phyloP scores from a whole-genome alignment of 371 early-diverging fungal genomes.

The Thermomucor indicae-seudaticae region DNA sequence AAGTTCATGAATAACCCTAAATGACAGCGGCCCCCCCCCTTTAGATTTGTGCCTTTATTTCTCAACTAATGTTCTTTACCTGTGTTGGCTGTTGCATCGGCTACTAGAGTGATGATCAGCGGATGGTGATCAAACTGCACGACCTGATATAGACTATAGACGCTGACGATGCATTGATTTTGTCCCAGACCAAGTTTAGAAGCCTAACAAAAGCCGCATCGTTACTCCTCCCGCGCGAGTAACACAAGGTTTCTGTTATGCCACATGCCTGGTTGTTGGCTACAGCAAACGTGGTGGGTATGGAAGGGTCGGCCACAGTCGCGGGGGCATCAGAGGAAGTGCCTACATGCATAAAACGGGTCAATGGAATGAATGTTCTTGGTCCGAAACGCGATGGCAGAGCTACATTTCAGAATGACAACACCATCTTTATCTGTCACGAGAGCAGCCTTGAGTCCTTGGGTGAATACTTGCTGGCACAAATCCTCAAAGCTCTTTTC shows the following conservation, averaged over 20 bases:
- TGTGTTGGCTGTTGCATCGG: constrained; percentile 52
- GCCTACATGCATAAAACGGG: constrained; percentile 10
- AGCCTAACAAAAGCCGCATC: constrained; percentile 29
- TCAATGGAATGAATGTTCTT: not conserved
- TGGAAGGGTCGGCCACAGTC: constrained; percentile 22
- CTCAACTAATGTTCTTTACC: constrained; percentile 35
- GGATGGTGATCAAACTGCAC: constrained; percentile 58
- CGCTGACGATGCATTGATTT: constrained; percentile 57
- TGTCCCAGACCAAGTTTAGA: constrained; percentile 60
- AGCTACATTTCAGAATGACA: constrained; percentile 49
- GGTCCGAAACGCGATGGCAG: too few species aligned
- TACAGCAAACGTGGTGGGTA: constrained; percentile 37
- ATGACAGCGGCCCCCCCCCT: not conserved
- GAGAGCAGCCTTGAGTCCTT: constrained; percentile 53
- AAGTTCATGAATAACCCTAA: constrained; percentile 32
- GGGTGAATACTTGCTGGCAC: constrained; percentile 27
- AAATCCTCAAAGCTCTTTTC: constrained; percentile 20
- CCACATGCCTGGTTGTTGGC: constrained; percentile 39
- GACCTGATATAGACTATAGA: constrained; percentile 55
- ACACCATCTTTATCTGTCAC: constrained; percentile 66
- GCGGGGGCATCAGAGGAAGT: constrained; percentile 26
- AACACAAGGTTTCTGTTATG: not conserved
- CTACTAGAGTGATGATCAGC: constrained; percentile 55
- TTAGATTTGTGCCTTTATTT: constrained; percentile 22
- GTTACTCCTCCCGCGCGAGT: not conserved